Evolutionary conservation across 306 rosid species (phyloP), one percentile per base, ranked within the genome.

Genomic region (Trifolium repens): DNA sequence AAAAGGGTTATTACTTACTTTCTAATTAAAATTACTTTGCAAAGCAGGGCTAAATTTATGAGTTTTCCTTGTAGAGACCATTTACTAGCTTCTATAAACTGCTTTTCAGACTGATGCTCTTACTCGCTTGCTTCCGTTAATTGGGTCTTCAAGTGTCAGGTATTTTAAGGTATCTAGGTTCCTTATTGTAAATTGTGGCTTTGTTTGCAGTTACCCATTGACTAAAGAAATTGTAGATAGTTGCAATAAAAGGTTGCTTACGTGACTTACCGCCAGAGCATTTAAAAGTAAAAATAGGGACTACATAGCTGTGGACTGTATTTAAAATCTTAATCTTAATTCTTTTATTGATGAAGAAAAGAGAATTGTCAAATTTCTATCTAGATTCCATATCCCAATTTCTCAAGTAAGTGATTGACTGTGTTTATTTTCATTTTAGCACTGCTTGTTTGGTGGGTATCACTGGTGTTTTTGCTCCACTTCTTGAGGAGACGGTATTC

Each of bases 401-500:
- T 81, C 70, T 50, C 12, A 14, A 58, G 64, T 52, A 17, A 32
- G 24, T 65, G 71, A 74, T 60, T 77, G 43, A 62, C 54, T 27
- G 34, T 57, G 44, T 70, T 76, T 24, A 67, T 69, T 75, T 86
- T 80, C 76, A 40, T 81, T 87, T 83, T 86, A 94, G 99, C 83
- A 94, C 98, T 81, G 91, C 93, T 46, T 92, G 92, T 88, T 86
- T 92, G 88, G 62, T 94, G 76, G 99, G 93, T 68, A 87, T 92
- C 83, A 82, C 97, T 7, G 99, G 97, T 9, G 87, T 94, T 81
- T 85, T 94, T 35, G 99, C 99, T 72, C 99, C 99, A 55, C 84
- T 94, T 71, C 99, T 94, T 44, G 99, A 94, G 80, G 99, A 94
- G 87, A 90, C 90, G 1, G 84, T 94, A 72, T 94, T 94, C 79